Evolutionary conservation across 2,329 filamentous ascomycete species (phyloP).

Genomic region (Calonectria honghensis): DNA sequence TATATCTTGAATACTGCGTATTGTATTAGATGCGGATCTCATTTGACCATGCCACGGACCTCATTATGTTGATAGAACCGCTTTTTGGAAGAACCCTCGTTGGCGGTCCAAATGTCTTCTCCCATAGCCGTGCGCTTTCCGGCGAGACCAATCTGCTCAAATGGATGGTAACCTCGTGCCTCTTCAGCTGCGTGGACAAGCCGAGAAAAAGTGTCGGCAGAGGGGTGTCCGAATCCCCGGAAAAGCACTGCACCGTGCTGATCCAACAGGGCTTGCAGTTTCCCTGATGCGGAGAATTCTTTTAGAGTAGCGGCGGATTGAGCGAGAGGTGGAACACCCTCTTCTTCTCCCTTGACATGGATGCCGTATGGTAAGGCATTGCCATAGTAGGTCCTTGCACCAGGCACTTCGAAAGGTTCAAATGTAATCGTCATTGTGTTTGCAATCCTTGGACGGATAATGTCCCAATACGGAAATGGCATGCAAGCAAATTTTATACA

Average conservation of each 20-base stretch:
- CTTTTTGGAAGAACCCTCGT: conserved; percentile 39
- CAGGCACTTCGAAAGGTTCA: conserved; percentile 36
- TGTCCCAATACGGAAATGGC: not conserved
- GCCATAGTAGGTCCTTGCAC: conserved; percentile 37
- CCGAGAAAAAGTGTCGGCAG: conserved; percentile 41
- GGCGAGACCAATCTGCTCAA: conserved; percentile 43
- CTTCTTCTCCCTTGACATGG: not conserved
- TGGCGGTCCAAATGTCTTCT: conserved; percentile 42
- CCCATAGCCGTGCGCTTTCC: conserved; percentile 37
- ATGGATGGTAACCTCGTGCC: conserved; percentile 34
- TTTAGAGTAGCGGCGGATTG: conserved; percentile 16
- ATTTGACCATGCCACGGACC: conserved; percentile 1
- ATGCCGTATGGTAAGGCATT: conserved; percentile 38
- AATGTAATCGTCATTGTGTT: conserved; percentile 22
- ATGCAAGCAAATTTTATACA: not conserved
- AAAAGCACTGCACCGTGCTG: conserved; percentile 38
- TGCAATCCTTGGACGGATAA: not conserved
- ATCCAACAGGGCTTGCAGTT: conserved; percentile 34
- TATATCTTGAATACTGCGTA: conserved; percentile 39
- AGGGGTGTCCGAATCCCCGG: conserved; percentile 38
- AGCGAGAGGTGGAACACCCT: conserved; percentile 15
- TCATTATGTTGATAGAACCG: conserved; percentile 46
- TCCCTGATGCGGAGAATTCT: conserved; percentile 32
- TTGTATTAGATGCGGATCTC: not conserved
- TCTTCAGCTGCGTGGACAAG: conserved; percentile 37